Conservation (phyloP, 2,329 filamentous ascomycete genomes). For the Epichloe amarillans region DNA sequence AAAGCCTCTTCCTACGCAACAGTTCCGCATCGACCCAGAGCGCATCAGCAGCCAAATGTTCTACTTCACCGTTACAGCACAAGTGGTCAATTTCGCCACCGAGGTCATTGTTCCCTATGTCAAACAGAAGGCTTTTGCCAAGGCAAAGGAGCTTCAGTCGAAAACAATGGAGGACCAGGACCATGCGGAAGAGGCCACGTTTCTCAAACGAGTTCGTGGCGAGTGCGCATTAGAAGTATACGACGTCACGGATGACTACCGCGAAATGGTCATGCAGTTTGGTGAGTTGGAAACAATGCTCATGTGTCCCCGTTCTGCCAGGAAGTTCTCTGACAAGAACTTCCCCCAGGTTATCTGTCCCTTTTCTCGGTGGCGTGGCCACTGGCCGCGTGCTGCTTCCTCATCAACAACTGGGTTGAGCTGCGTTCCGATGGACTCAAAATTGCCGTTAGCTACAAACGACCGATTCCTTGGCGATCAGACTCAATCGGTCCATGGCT, state of each 20-base stretch:
- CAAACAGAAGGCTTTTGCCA: constrained; percentile 65
- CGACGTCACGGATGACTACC: constrained; percentile 79
- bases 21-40: constrained; percentile 71
- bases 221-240: constrained; percentile 76
- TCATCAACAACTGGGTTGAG: constrained; percentile 94
- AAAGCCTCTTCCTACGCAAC: constrained; percentile 49
- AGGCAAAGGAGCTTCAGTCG: constrained; percentile 62
- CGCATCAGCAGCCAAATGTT: constrained; percentile 84
- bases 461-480: constrained; percentile 77
- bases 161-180: constrained; percentile 49
- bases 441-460: constrained; percentile 77
- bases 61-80: constrained; percentile 89
- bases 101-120: constrained; percentile 77
- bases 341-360: constrained; percentile 59
- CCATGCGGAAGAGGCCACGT: constrained; percentile 61
- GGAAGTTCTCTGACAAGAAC: constrained; percentile 1
- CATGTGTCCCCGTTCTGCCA: not conserved
- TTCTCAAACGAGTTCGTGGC: constrained; percentile 67
- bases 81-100: constrained; percentile 74
- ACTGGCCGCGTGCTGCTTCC: constrained; percentile 74
- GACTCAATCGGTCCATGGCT: constrained; percentile 95
- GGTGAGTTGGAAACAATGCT: constrained; percentile 25
- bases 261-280: constrained; percentile 84
- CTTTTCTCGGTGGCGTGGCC: constrained; percentile 94
- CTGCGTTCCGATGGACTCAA: constrained; percentile 89